Evolutionary conservation across 352 stramenopile genomes (phyloP).

Genomic region (Globisporangium emineosum): DNA sequence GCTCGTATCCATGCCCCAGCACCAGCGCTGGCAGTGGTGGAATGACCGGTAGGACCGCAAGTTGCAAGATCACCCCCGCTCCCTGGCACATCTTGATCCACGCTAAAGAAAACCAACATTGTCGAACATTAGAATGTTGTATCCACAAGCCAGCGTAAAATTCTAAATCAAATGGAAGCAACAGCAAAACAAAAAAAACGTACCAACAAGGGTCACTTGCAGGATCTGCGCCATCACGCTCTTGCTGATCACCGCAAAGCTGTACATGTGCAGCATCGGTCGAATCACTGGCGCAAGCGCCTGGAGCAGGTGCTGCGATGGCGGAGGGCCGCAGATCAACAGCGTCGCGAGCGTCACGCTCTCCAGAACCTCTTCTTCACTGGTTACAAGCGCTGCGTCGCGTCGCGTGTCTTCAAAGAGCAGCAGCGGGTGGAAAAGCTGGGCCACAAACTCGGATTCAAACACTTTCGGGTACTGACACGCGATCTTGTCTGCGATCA

Average conservation of each 20-base stretch:
- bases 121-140: neutral
- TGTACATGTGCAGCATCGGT: slow-evolving; percentile 69
- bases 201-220: slow-evolving; percentile 51
- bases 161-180: neutral
- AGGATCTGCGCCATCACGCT: slow-evolving; percentile 48
- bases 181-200: slow-evolving; percentile 9
- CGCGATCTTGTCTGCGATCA: slow-evolving; percentile 59
- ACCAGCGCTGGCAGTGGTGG: slow-evolving; percentile 34
- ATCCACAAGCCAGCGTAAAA: neutral
- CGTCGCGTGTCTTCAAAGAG: slow-evolving; percentile 44
- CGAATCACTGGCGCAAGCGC: slow-evolving; percentile 47
- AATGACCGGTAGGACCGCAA: slow-evolving; percentile 47
- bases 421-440: slow-evolving; percentile 60
- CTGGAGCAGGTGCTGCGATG: slow-evolving; percentile 47
- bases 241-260: slow-evolving; percentile 64
- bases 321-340: slow-evolving; percentile 65
- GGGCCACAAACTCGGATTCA: slow-evolving; percentile 48
- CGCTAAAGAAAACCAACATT: slow-evolving; percentile 14
- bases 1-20: slow-evolving; percentile 28
- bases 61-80: slow-evolving; percentile 45
- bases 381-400: slow-evolving; percentile 16
- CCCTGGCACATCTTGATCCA: slow-evolving; percentile 29
- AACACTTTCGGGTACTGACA: slow-evolving; percentile 39
- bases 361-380: slow-evolving; percentile 46
- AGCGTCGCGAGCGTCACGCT: slow-evolving; percentile 52